Evolutionary conservation across 345 rosid genomes (phyloP).

Genomic region (Citrus cavaleriei): DNA sequence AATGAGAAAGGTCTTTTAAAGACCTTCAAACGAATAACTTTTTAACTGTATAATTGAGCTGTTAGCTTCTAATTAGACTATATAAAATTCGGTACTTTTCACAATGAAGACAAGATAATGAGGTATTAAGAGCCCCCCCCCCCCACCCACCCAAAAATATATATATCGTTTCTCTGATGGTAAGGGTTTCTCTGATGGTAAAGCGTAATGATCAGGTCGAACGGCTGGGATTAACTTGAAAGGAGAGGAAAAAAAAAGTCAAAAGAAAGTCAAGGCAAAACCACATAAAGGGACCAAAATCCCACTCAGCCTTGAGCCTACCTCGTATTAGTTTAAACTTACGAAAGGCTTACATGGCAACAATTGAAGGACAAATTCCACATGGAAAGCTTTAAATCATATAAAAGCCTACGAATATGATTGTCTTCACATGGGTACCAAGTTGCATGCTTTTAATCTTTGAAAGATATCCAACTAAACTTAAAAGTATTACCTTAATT

Average conservation of each 20-base stretch:
- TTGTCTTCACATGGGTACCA: conserved; percentile 54
- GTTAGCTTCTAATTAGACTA: not conserved
- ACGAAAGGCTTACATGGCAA: conserved; percentile 8
- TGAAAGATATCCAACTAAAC: conserved; percentile 12
- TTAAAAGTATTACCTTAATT: conserved; percentile 9
- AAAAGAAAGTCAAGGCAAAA: conserved; percentile 22
- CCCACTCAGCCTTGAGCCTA: conserved; percentile 24
- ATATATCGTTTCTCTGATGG: not conserved
- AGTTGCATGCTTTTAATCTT: conserved; percentile 14
- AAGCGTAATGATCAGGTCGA: not conserved
- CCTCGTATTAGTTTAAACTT: not conserved
- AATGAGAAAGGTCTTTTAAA: too few species aligned
- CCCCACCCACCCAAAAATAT: not conserved
- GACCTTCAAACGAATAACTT: too few species aligned
- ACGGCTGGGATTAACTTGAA: too few species aligned
- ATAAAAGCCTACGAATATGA: conserved; percentile 13
- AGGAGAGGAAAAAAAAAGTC: not conserved
- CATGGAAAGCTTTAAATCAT: not conserved
- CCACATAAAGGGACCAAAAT: conserved; percentile 28
- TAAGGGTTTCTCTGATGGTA: not conserved
- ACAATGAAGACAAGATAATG: conserved; percentile 2
- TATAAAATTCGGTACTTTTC: not conserved
- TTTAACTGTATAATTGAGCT: too few species aligned
- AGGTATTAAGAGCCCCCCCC: not conserved
- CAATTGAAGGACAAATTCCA: conserved; percentile 18